Conservation (phyloP, 1,284 basidiomycete species). For the Volvariella volvacea region DNA sequence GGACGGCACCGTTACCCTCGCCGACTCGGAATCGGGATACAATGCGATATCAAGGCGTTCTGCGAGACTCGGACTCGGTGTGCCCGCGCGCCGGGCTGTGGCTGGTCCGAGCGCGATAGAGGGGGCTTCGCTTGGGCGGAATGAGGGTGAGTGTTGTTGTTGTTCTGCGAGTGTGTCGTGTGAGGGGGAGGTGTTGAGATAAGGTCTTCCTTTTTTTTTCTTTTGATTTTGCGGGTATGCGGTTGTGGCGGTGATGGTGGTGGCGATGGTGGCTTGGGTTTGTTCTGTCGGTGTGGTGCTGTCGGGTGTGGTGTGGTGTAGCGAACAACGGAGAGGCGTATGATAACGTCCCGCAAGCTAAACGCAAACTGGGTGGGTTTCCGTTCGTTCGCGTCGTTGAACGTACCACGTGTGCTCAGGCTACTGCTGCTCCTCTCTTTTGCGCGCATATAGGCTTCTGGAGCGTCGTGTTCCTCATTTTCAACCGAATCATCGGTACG, state of each 20-base stretch:
- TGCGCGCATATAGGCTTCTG: neutral
- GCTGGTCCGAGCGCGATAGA: too few relatives aligned
- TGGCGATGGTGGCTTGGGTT: too few relatives aligned
- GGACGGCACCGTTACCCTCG: too few relatives aligned
- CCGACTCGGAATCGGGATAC: too few relatives aligned
- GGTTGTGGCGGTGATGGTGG: too few relatives aligned
- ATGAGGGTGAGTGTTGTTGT: neutral
- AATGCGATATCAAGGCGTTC: too few relatives aligned
- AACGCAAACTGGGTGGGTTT: slow-evolving; percentile 3
- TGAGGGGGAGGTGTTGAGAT: neutral
- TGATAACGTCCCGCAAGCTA: slow-evolving; percentile 4
- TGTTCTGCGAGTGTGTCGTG: neutral
- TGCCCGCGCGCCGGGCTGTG: too few relatives aligned
- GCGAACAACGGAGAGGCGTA: slow-evolving; percentile 6
- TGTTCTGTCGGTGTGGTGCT: neutral
- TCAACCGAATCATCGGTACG: slow-evolving; percentile 74
- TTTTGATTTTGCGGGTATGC: too few relatives aligned
- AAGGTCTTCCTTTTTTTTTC: neutral
- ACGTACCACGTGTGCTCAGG: too few relatives aligned
- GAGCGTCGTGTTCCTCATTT: slow-evolving; percentile 64
- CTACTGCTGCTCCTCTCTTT: neutral
- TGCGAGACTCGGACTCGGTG: too few relatives aligned
- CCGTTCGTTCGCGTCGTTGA: too few relatives aligned
- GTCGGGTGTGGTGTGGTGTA: neutral
- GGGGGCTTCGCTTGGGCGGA: too few relatives aligned